A percentile compares a stretch with the other conserved stretches of the same genome.
Evolutionary conservation across 2,329 filamentous ascomycete species (phyloP).

Genomic region (Colletotrichum filicis): DNA sequence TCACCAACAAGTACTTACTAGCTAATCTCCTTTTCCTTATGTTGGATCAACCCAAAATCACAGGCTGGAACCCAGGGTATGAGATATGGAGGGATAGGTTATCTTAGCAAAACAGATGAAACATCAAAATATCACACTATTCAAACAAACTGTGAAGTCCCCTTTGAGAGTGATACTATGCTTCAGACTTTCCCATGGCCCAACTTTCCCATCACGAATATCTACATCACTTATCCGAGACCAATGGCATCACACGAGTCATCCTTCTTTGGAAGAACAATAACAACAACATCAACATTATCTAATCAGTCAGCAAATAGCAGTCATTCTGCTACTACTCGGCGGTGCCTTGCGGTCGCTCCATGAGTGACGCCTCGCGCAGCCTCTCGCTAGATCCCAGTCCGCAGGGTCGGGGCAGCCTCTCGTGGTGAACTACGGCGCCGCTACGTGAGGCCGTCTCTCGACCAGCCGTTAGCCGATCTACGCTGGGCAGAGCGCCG

Average conservation of each 20-base stretch:
- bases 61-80: slow-evolving; percentile 26
- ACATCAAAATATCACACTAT: slow-evolving; percentile 20
- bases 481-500: background rate
- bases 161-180: background rate
- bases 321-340: background rate
- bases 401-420: slow-evolving; percentile 32
- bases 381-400: slow-evolving; percentile 23
- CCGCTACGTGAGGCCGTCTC: slow-evolving; percentile 14
- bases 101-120: slow-evolving; percentile 27
- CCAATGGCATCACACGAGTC: background rate
- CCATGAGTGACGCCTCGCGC: slow-evolving; percentile 24
- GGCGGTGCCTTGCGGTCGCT: background rate
- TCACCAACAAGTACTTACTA: background rate
- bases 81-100: slow-evolving; percentile 25
- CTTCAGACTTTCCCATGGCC: background rate
- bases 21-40: slow-evolving; percentile 24
- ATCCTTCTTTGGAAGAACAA: background rate
- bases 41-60: slow-evolving; percentile 24
- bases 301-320: background rate
- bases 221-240: background rate
- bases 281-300: background rate
- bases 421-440: slow-evolving; percentile 12
- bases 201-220: background rate
- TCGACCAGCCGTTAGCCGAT: slow-evolving; percentile 32
- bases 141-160: background rate